Conservation (phyloP, 1,284 basidiomycete species). For the Heterobasidion annosum region DNA sequence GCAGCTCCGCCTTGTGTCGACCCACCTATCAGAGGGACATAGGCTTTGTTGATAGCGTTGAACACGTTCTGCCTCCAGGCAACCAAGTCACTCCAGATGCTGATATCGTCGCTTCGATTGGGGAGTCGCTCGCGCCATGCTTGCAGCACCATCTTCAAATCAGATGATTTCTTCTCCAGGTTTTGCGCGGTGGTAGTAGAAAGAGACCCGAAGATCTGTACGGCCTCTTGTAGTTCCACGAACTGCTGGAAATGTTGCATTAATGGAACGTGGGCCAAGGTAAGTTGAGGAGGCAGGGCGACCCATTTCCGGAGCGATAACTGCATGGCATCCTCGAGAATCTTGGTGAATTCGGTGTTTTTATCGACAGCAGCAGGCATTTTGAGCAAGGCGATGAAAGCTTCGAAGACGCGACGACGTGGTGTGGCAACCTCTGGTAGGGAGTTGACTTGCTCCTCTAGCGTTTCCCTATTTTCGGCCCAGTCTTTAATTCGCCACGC, state of each 20-base stretch:
- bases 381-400: constrained; percentile 83
- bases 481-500: constrained; percentile 96
- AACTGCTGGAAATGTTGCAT: constrained; percentile 99
- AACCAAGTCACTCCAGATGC: constrained; percentile 96
- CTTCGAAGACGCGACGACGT: constrained; percentile 91
- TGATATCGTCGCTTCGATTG: constrained; percentile 98
- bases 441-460: constrained; percentile 81
- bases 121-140: constrained; percentile 97
- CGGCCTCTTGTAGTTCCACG: constrained; percentile 95
- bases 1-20: constrained; percentile 39
- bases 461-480: constrained; percentile 69
- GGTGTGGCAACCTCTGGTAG: constrained; percentile 88
- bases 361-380: constrained; percentile 57
- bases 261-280: constrained; percentile 88
- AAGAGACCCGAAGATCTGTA: constrained; percentile 89
- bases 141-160: constrained; percentile 92
- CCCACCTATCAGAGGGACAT: constrained; percentile 79
- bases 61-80: constrained; percentile 95
- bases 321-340: constrained; percentile 96
- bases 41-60: constrained; percentile 92
- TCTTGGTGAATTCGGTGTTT: constrained; percentile 74
- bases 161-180: constrained; percentile 89
- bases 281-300: constrained; percentile 78
- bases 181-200: constrained; percentile 85
- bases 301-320: constrained; percentile 96